A percentile compares a stretch with the other conserved stretches of the same genome.
Conservation (phyloP, 352 stramenopile genomes). For the Thalassiosira livingstoniorum region DNA sequence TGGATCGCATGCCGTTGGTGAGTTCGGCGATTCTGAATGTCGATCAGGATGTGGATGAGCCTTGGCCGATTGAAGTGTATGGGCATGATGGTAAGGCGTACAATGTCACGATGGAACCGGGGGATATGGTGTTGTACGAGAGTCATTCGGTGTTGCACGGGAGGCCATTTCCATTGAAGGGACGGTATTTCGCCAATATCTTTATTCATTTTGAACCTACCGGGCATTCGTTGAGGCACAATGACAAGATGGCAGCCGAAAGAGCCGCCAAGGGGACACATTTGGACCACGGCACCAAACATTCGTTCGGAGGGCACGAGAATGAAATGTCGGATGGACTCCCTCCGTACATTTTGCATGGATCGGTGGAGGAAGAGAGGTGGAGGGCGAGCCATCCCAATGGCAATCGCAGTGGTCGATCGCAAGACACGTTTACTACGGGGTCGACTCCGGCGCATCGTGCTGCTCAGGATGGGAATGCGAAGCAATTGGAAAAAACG, state of each 20-base stretch:
- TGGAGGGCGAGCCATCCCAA: conserved; percentile 51
- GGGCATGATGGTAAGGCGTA: conserved; percentile 84
- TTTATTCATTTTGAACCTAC: conserved; percentile 86
- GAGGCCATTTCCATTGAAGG: conserved; percentile 71
- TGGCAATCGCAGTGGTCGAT: background rate
- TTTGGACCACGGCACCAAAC: conserved; percentile 39
- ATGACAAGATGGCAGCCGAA: conserved; percentile 55
- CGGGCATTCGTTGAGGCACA: conserved; percentile 74
- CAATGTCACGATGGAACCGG: conserved; percentile 87
- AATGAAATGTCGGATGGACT: conserved; percentile 38
- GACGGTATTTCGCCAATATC: conserved; percentile 80
- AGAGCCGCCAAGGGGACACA: conserved; percentile 22
- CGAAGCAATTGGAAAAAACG: conserved; percentile 40
- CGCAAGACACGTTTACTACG: conserved; percentile 43
- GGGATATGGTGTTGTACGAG: conserved; percentile 89
- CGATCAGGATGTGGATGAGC: conserved; percentile 87
- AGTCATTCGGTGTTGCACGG: conserved; percentile 84
- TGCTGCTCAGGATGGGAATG: conserved; percentile 54
- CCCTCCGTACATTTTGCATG: conserved; percentile 67
- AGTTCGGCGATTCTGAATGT: conserved; percentile 86
- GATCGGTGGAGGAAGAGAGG: conserved; percentile 65
- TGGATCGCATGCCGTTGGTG: conserved; percentile 86
- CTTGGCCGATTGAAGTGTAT: conserved; percentile 89
- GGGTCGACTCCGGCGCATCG: conserved; percentile 62
- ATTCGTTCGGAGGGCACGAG: conserved; percentile 48